Percentiles rank a stretch among this genome's conserved stretches.
Evolutionary conservation across 2,329 filamentous ascomycete species (phyloP).

Genomic region (Diplocarpon mali): DNA sequence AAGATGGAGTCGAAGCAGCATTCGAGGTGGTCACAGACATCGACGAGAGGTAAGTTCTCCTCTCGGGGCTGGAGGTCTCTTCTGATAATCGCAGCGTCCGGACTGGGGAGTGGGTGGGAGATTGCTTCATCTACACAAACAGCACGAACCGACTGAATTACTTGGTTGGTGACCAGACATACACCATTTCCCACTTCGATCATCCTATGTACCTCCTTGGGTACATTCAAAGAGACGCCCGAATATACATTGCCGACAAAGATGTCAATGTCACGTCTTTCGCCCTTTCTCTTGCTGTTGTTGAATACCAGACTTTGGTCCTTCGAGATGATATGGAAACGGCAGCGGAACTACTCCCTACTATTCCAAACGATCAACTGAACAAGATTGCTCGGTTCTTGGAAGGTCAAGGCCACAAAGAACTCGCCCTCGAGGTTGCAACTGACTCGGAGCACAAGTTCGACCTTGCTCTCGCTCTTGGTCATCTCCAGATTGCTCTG

Average conservation of each 20-base stretch:
- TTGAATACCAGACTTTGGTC: conserved; percentile 95
- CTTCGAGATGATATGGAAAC: conserved; percentile 88
- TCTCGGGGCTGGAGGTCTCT: neutral
- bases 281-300: conserved; percentile 76
- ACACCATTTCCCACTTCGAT: conserved; percentile 96
- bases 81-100: conserved; percentile 50
- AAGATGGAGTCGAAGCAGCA: conserved; percentile 81
- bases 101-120: conserved; percentile 94
- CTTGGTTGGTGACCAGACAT: conserved; percentile 93
- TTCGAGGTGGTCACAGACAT: conserved; percentile 96
- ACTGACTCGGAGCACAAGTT: conserved; percentile 96
- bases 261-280: conserved; percentile 89
- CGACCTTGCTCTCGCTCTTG: conserved; percentile 74
- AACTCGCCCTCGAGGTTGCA: conserved; percentile 85
- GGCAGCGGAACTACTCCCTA: conserved; percentile 71
- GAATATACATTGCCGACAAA: conserved; percentile 91
- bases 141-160: conserved; percentile 94
- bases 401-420: conserved; percentile 94
- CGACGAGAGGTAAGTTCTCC: conserved; percentile 58
- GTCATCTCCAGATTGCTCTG: conserved; percentile 74
- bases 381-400: conserved; percentile 98
- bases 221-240: conserved; percentile 90
- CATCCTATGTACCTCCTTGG: conserved; percentile 89
- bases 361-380: conserved; percentile 83
- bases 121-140: conserved; percentile 99